phyloP scores from a whole-genome alignment of 2,329 filamentous ascomycete species.

The Zymoseptoria passerinii region DNA sequence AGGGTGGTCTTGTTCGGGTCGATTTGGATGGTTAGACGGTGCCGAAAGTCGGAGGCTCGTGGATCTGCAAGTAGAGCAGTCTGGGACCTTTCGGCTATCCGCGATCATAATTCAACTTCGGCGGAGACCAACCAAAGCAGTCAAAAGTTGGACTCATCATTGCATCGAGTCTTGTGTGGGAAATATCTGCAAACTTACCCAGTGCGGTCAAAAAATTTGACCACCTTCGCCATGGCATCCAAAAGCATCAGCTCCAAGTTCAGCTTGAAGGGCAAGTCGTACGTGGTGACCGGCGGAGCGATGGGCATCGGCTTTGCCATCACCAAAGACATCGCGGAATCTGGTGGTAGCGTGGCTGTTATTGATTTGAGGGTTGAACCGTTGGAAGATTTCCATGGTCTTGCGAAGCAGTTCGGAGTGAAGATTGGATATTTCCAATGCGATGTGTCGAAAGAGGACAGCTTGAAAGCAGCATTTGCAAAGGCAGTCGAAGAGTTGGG shows the following conservation, averaged over 20 bases:
- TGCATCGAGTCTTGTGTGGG: too few relatives aligned
- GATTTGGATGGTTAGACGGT: too few relatives aligned
- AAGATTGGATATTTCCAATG: slow-evolving; percentile 35
- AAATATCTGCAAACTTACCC: too few relatives aligned
- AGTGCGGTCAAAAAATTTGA: too few relatives aligned
- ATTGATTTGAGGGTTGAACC: slow-evolving; percentile 47
- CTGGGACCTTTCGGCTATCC: too few relatives aligned
- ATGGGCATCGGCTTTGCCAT: slow-evolving; percentile 23
- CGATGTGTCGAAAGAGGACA: slow-evolving; percentile 31
- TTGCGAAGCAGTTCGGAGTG: slow-evolving; percentile 47
- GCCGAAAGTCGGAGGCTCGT: too few relatives aligned
- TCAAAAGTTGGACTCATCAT: too few relatives aligned
- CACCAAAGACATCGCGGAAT: slow-evolving; percentile 22
- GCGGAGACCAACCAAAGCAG: too few relatives aligned
- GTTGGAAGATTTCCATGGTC: slow-evolving; percentile 19
- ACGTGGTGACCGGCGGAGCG: slow-evolving; percentile 23
- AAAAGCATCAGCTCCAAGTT: slow-evolving; percentile 14
- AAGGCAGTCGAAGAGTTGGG: slow-evolving; percentile 18
- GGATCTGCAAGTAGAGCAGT: too few relatives aligned
- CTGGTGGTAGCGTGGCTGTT: slow-evolving; percentile 46
- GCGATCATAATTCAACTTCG: too few relatives aligned
- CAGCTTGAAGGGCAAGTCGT: slow-evolving; percentile 19
- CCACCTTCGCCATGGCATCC: slow-evolving; percentile 1
- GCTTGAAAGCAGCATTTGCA: slow-evolving; percentile 19
- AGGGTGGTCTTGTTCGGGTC: too few relatives aligned